Base-by-base conservation (phyloP, 441 rosid genomes). In the Erodium trifolium region DNA sequence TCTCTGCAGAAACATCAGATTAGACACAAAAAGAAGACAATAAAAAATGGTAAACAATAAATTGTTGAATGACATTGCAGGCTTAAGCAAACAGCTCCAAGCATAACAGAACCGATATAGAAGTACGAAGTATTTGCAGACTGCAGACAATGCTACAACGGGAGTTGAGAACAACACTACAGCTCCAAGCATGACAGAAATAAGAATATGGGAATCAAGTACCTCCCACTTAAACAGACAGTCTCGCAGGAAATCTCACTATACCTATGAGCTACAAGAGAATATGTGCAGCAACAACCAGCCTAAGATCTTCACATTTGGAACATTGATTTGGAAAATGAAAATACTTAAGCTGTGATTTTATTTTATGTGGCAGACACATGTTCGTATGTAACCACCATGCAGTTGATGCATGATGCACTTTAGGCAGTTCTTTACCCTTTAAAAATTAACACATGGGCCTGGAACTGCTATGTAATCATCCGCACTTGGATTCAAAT, bases 1-100 rank as follows among this genome's bases (percentile, higher is more conserved):
- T 76, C 77, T 82, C 96, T 87, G 80, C 65, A 71, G 35, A 69
- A 14, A 67, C 47, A 10, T 63, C 11, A 29, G 65, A 23, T 27
- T 13, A 63, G 65, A 29, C 55, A 13, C 55, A 19, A 60, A 68
- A 69, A 59, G 64, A 76, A 4, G 23, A 45, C 31, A 76, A 41
- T 10, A 8, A 12, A 72, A 72, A 27, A 18, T 51, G 17, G 14
- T 18, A 10, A 9, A 47, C 14, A 17, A 3, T 59, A 18, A 64
- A 35, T 14, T n/a, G 27, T 31, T 11, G 19, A 45, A 67, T 23
- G 35, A 23, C 27, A 47, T 23, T 5, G 67, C 67, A 64, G n/a
- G 45, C 41, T 64, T 64, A 31, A 64, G 34, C 34, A 60, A 23
- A 60, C 14, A 60, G n/a, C 14, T 23, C 14, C 65, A 9, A 60